Evolutionary conservation across 202 grass and related monocot species (phyloP), one percentile per base, ranked within the genome.

Genomic region (Eragrostis tef): DNA sequence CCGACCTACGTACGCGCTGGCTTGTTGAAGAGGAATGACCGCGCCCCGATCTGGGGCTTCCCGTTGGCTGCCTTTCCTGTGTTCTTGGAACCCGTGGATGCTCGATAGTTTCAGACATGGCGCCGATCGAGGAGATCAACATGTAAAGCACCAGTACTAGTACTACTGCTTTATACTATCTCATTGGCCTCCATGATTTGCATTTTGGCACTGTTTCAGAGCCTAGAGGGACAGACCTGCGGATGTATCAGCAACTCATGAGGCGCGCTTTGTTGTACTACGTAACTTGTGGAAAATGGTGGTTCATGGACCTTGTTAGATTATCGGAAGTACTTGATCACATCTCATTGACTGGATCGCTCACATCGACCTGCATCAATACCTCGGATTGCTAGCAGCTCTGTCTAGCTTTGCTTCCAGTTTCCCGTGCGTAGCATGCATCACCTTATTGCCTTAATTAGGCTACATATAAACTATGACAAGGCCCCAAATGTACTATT

Each of bases 51-150:
- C 59, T 13, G 29, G 15, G 70, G 59, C 67, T 34, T 69, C 72
- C 51, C 71, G 70, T 89, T 89, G 82, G 77, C 56, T 1, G 82
- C 71, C 34, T 60, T 60, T 89, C 87, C 87, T 29, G 26, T 22
- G 11, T 65, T 77, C 26, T 72, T 39, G 82, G 71, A 81, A 59
- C 36, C 71, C 71, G 70, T 77, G 58, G 64, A 45, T 21, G 12
- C 17, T 29, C 12, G 7, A 26, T 24, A 17, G 9, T 48, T 27
- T 7, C 9, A 27, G 61, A 20, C 58, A 2, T 13, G 7, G 27
- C 14, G 21, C 59, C 61, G 73, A 22, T 3, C 70, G 11, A 20
- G 24, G 50, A 24, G 71, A 44, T 67, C 63, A 21, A 29, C 29
- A 48, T 50, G 13, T n/a, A 39, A 51, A 54, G 26, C 29, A 17